Evolutionary conservation across 768 basidiomycete species (phyloP).

Genomic region (Boletus barrowsii): DNA sequence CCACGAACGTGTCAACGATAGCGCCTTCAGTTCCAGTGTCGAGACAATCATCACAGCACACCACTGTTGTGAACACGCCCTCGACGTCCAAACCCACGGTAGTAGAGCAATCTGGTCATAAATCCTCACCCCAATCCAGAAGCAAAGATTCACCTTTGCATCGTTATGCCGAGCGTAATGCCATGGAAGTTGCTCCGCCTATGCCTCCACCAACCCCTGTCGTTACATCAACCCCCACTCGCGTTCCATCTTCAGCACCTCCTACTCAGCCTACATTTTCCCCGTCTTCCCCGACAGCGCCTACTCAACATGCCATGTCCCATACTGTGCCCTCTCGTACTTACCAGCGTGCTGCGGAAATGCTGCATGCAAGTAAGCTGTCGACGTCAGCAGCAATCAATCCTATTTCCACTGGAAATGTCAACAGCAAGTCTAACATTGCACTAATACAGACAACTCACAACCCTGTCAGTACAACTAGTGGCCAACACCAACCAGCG

Average conservation of each 20-base stretch:
- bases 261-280: conserved; percentile 16
- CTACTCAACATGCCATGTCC: conserved; percentile 20
- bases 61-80: background rate
- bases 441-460: conserved; percentile 4
- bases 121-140: conserved; percentile 22
- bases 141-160: conserved; percentile 16
- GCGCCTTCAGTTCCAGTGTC: conserved; percentile 4
- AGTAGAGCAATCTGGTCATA: conserved; percentile 10
- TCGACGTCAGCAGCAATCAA: conserved; percentile 3
- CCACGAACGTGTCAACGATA: background rate
- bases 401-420: background rate
- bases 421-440: conserved; percentile 9
- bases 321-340: conserved; percentile 20
- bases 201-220: conserved; percentile 21
- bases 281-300: conserved; percentile 2
- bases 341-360: conserved; percentile 24
- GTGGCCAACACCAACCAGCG: conserved; percentile 10
- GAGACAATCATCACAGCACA: conserved; percentile 10
- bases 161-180: conserved; percentile 9
- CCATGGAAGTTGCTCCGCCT: conserved; percentile 5
- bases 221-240: conserved; percentile 7
- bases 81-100: conserved; percentile 2
- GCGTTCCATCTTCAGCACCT: conserved; percentile 23
- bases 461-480: background rate
- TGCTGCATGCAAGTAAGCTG: conserved; percentile 19